Percentiles rank a stretch among this genome's conserved stretches.
These are phyloP conservation scores for Bipolaris zeicola DNA, from an alignment of 2,329 filamentous ascomycete species.

Conservation along the genomic window DNA sequence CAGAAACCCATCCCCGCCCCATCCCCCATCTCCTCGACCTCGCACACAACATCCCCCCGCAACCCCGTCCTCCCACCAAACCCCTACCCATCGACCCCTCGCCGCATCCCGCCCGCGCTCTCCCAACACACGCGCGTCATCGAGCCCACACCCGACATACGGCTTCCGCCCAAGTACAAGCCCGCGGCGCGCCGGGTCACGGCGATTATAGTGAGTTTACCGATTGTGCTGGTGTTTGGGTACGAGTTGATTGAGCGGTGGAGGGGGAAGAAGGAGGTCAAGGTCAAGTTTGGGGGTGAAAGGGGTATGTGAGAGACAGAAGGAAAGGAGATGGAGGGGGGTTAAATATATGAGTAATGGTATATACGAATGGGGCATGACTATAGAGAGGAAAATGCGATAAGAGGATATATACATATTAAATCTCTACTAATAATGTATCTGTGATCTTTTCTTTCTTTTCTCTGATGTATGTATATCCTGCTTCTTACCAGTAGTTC, in stretches of 20 bases:
- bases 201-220: constrained; percentile 44
- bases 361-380: no score
- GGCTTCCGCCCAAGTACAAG: constrained; percentile 41
- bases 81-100: neutral
- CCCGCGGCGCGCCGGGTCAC: constrained; percentile 38
- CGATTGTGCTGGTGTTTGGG: constrained; percentile 41
- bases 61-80: neutral
- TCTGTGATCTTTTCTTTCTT: neutral
- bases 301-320: neutral
- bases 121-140: constrained; percentile 20
- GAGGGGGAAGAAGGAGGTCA: constrained; percentile 25
- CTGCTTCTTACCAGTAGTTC: no score
- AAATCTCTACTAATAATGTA: neutral
- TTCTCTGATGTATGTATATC: neutral
- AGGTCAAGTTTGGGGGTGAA: constrained; percentile 19
- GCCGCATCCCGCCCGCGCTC: neutral
- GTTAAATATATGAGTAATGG: neutral
- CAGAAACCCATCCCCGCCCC: constrained; percentile 19
- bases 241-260: constrained; percentile 40
- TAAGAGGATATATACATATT: neutral
- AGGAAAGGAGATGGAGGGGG: neutral
- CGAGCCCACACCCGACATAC: constrained; percentile 27
- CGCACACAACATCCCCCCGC: constrained; percentile 3
- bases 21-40: constrained; percentile 11
- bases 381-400: neutral